A percentile compares a stretch with the other conserved stretches of the same genome.
phyloP scores from a whole-genome alignment of 2,329 filamentous ascomycete genomes.

The Monosporascus sp. region DNA sequence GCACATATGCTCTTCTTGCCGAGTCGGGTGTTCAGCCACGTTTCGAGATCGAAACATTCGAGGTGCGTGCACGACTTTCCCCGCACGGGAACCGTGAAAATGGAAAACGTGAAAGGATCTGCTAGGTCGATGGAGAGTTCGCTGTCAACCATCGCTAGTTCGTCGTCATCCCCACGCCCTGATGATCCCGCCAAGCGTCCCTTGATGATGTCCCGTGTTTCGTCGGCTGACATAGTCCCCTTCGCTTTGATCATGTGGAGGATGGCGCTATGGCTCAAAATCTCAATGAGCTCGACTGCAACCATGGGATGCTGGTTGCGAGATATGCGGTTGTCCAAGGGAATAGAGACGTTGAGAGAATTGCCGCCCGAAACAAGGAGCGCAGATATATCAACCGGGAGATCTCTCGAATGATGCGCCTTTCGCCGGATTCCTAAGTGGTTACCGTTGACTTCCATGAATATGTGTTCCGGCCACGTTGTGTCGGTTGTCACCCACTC shows the following conservation, averaged over 20 bases:
- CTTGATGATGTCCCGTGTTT: conserved; percentile 55
- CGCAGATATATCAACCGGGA: conserved; percentile 70
- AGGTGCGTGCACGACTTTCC: conserved; percentile 66
- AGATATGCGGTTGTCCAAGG: conserved; percentile 9
- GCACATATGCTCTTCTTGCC: conserved; percentile 31
- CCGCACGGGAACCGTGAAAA: conserved; percentile 69
- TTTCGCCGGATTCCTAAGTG: conserved; percentile 59
- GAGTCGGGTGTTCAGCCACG: conserved; percentile 66
- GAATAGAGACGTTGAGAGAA: conserved; percentile 47
- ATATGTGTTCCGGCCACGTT: conserved; percentile 66
- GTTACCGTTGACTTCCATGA: conserved; percentile 60
- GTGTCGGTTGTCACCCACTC: conserved; percentile 62
- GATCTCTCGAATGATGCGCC: conserved; percentile 66
- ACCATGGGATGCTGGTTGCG: conserved; percentile 47
- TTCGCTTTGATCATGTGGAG: conserved; percentile 32
- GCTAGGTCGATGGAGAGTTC: conserved; percentile 57
- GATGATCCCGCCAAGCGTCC: conserved; percentile 32
- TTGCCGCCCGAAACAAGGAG: conserved; percentile 56
- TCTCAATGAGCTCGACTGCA: conserved; percentile 65
- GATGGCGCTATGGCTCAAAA: conserved; percentile 42
- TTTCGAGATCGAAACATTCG: conserved; percentile 87
- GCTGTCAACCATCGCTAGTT: conserved; percentile 53
- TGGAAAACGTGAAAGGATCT: conserved; percentile 59
- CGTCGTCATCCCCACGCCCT: conserved; percentile 49
- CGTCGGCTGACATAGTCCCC: conserved; percentile 35